phyloP scores from a whole-genome alignment of 441 rosid species.

The Biscutella auriculata region DNA sequence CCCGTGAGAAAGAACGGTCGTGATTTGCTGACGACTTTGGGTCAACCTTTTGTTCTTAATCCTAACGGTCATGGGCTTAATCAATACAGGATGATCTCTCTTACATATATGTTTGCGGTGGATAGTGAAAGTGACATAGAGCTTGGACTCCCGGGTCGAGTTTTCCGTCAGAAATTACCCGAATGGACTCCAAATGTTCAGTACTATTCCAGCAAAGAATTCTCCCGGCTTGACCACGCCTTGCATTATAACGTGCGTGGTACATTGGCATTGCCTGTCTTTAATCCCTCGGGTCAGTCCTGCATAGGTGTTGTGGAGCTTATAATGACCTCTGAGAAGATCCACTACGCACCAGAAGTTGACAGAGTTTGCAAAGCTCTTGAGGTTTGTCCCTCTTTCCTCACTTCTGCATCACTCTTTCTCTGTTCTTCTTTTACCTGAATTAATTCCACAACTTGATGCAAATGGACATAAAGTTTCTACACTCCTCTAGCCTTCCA shows the following conservation, averaged over 20 bases:
- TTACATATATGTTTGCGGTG: conserved; percentile 62
- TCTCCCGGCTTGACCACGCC: conserved; percentile 70
- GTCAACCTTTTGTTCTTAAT: conserved; percentile 85
- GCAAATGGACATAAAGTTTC: neutral
- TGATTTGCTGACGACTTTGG: conserved; percentile 63
- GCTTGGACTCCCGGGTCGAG: conserved; percentile 93
- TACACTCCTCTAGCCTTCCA: neutral
- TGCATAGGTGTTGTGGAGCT: conserved; percentile 90
- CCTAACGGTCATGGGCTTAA: conserved; percentile 56
- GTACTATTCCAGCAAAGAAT: conserved; percentile 75
- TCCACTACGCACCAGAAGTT: conserved; percentile 81
- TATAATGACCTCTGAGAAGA: conserved; percentile 76
- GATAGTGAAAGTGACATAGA: conserved; percentile 59
- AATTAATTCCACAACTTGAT: neutral
- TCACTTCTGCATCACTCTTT: neutral
- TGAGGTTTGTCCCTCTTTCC: conserved; percentile 52
- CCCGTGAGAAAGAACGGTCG: conserved; percentile 60
- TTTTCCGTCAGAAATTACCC: conserved; percentile 65
- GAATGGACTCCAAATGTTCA: conserved; percentile 95
- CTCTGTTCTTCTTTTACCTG: neutral
- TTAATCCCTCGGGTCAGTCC: conserved; percentile 59
- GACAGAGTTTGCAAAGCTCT: conserved; percentile 97
- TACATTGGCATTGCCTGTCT: conserved; percentile 82
- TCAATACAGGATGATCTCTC: conserved; percentile 82
- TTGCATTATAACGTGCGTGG: conserved; percentile 61